These are phyloP conservation scores for Alternaria incomplexa DNA, from an alignment of 2,329 filamentous ascomycete species.

Conservation along the genomic window DNA sequence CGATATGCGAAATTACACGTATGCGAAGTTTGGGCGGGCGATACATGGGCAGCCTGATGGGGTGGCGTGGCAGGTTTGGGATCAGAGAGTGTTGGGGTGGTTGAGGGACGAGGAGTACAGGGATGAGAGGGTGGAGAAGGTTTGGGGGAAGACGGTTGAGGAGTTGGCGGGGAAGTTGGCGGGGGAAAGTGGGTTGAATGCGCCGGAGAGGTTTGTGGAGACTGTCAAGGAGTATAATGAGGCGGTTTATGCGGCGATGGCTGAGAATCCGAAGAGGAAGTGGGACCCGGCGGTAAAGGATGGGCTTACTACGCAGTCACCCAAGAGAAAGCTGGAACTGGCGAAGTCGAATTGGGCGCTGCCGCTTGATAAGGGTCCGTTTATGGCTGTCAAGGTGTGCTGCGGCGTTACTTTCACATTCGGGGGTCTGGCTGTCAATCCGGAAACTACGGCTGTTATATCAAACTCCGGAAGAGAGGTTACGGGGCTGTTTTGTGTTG, in stretches of 20 bases:
- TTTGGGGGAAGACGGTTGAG: slow-evolving; percentile 59
- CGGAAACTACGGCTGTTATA: slow-evolving; percentile 62
- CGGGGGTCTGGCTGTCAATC: slow-evolving; percentile 65
- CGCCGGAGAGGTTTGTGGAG: slow-evolving; percentile 55
- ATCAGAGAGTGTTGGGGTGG: slow-evolving; percentile 59
- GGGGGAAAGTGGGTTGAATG: slow-evolving; percentile 54
- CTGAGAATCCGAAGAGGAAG: slow-evolving; percentile 53
- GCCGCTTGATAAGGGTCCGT: slow-evolving; percentile 63
- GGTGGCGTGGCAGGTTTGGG: slow-evolving; percentile 70
- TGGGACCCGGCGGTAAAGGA: slow-evolving; percentile 69
- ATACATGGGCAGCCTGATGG: slow-evolving; percentile 66
- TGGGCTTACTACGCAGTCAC: slow-evolving; percentile 66
- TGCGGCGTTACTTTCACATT: slow-evolving; percentile 74
- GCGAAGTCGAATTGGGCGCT: slow-evolving; percentile 72
- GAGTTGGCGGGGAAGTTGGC: slow-evolving; percentile 61
- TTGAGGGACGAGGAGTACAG: slow-evolving; percentile 68
- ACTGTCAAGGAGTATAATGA: slow-evolving; percentile 64
- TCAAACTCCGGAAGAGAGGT: slow-evolving; percentile 54
- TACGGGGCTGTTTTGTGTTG: slow-evolving; percentile 64
- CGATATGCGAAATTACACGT: slow-evolving; percentile 71
- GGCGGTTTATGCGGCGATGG: slow-evolving; percentile 57
- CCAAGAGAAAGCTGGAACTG: slow-evolving; percentile 50
- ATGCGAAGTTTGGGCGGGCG: slow-evolving; percentile 68
- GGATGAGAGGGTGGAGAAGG: slow-evolving; percentile 61
- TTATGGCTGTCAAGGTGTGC: slow-evolving; percentile 67